Evolutionary conservation across 768 basidiomycete genomes (phyloP), one percentile per base, ranked within the genome.

Genomic region (Fomitopsis pulvina): DNA sequence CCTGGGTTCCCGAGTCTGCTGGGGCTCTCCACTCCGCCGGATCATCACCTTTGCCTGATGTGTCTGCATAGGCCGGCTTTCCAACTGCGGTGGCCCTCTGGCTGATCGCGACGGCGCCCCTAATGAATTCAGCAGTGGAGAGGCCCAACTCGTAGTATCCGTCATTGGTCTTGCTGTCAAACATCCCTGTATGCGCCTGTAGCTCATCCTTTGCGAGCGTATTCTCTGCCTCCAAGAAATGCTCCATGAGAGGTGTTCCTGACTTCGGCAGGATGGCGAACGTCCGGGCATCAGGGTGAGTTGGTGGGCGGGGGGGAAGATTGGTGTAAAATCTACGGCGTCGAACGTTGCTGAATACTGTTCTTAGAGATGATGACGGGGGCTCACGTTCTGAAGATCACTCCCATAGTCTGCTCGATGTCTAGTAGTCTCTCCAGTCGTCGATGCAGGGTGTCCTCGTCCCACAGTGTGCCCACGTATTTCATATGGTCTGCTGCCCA

Each of bases 401-500:
- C 77, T 1, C 85, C 82, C 54, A 79, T 70, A 41, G 76, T 66
- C 45, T 78, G 68, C 48, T 87, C 80, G 39, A 83, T 71, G 43
- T 74, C 71, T 39, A 86, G 66, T 45, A 96, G 65, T 25, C 69
- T 70, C 24, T 83, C 78, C 46, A 95, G 58, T 20, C 93, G 75
- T 50, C 62, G 67, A 32, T 73, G 72, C 66, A 93, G 69, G 9
- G 68, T 71, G 20, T 74, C 72, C 56, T 83, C 80, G 57, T 94
- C 83, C 93, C 92, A 95, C 26, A 96, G 67, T 56, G 75, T 87
- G 38, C 87, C 80, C 8, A 94, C 83, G 64, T 86, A 97, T 60
- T 85, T 87, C 81, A 96, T 79, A 64, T 97, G 93, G 57, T 94
- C 92, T 26, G 76, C 81, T 2, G 83, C 83, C 83, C 84, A 92